Base-by-base conservation (phyloP, 306 rosid genomes). In the Acacia melanoxylon region DNA sequence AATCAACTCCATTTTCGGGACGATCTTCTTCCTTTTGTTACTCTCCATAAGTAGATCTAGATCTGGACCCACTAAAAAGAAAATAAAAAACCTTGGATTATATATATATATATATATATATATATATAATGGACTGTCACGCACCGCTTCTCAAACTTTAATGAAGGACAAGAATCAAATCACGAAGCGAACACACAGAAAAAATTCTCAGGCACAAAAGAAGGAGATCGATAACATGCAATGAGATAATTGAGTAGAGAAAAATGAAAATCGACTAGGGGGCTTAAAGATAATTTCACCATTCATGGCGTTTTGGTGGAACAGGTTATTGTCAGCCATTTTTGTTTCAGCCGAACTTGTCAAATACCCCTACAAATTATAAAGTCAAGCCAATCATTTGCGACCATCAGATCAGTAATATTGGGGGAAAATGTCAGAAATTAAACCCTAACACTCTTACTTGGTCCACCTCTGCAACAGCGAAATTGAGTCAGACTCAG, bases 401-500 rank as follows among this genome's bases (percentile, higher is more conserved):
- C 56, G 13, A 41, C 4, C 10, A 45, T 44, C 22, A 12, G 16
- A 20, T 69, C 31, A n/a, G 10, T 37, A 10, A 20, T 13, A 48
- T 10, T 8, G 9, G 1, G 2, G 0, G 20, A 17, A 44, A 13
- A 12, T 70, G 75, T 44, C 20, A 42, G 6, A 44, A 42, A 42
- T 37, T 37, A 37, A 37, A 65, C 70, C 70, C 20, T 70, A 22
- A 11, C 54, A 22, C 37, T 42, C 20, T 15, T n/a, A 4, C 17
- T n/a, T 16, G 74, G 35, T 19, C 75, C 35, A 44, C 75, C 37
- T 22, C 54, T 22, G 37, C 16, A 16, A 48, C 3, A n/a, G 17
- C 19, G 29, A 24, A 70, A 70, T 13, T n/a, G n/a, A 44, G 75
- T 42, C 75, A 70, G 56, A 42, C n/a, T 44, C 74, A 70, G 56